Evolutionary conservation across 306 rosid species (phyloP).

Genomic region (Quercus glauca): DNA sequence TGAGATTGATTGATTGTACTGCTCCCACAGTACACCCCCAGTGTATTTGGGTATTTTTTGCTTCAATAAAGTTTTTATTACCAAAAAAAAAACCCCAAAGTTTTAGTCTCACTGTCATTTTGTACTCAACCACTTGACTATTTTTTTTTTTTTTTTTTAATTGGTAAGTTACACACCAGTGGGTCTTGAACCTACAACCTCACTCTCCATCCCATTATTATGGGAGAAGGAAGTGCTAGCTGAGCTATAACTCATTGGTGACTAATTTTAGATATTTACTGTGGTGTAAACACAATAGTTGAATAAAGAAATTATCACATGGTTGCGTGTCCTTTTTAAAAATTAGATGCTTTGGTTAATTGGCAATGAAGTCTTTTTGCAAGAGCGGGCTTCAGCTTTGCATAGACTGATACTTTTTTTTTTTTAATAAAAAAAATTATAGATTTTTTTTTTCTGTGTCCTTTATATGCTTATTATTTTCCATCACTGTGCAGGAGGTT

Average conservation of each 20-base stretch:
- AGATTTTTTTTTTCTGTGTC: background rate
- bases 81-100: no score
- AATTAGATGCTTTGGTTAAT: background rate
- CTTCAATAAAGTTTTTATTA: no score
- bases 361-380: background rate
- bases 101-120: background rate
- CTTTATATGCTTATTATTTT: background rate
- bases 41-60: no score
- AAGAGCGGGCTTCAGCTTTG: background rate
- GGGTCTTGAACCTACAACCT: no score
- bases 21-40: no score
- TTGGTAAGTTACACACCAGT: no score
- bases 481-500: constrained; percentile 58
- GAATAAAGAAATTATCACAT: background rate
- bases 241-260: no score
- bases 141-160: background rate
- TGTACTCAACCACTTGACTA: background rate
- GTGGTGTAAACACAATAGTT: background rate
- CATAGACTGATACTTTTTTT: background rate
- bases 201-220: no score
- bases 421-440: background rate
- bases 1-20: no score
- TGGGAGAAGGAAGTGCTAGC: no score
- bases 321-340: background rate
- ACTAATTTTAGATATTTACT: background rate